Evolutionary conservation across 768 basidiomycete genomes (phyloP).

Genomic region (Postia placenta): DNA sequence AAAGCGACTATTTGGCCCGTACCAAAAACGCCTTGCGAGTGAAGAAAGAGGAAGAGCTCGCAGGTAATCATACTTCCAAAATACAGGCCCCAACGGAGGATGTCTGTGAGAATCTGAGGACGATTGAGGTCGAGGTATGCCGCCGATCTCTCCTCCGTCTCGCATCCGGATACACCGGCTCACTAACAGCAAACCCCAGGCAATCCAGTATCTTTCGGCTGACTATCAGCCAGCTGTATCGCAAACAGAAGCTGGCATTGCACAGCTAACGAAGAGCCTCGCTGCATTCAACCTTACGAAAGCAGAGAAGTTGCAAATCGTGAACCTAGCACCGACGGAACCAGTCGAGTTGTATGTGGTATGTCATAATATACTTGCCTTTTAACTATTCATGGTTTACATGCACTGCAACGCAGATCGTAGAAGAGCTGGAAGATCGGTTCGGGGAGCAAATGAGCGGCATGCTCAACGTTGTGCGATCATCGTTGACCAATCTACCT

Average conservation of each 20-base stretch:
- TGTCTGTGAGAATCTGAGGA: conserved; percentile 74
- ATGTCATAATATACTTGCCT: conserved; percentile 24
- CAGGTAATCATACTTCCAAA: conserved; percentile 28
- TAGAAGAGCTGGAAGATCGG: conserved; percentile 88
- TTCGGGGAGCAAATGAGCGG: conserved; percentile 65
- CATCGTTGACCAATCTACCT: conserved; percentile 26
- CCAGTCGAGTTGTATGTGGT: conserved; percentile 89
- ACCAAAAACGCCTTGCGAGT: conserved; percentile 65
- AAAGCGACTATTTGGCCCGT: conserved; percentile 64
- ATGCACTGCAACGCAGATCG: conserved; percentile 55
- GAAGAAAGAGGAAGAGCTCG: conserved; percentile 70
- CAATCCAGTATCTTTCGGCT: conserved; percentile 78
- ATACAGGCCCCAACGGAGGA: conserved; percentile 37
- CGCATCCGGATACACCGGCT: not conserved
- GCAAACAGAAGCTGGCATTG: conserved; percentile 62
- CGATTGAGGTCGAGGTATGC: conserved; percentile 77
- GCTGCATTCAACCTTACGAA: conserved; percentile 74
- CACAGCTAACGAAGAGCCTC: conserved; percentile 60
- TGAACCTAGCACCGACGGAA: conserved; percentile 81
- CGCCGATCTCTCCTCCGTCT: not conserved
- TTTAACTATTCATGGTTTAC: not conserved
- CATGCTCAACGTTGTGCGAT: conserved; percentile 52
- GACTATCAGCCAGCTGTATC: conserved; percentile 60
- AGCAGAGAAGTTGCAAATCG: conserved; percentile 85
- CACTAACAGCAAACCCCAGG: conserved; percentile 37